These are phyloP conservation scores for Orbilia quercus DNA, from an alignment of 2,329 filamentous ascomycete genomes.

Conservation along the genomic window DNA sequence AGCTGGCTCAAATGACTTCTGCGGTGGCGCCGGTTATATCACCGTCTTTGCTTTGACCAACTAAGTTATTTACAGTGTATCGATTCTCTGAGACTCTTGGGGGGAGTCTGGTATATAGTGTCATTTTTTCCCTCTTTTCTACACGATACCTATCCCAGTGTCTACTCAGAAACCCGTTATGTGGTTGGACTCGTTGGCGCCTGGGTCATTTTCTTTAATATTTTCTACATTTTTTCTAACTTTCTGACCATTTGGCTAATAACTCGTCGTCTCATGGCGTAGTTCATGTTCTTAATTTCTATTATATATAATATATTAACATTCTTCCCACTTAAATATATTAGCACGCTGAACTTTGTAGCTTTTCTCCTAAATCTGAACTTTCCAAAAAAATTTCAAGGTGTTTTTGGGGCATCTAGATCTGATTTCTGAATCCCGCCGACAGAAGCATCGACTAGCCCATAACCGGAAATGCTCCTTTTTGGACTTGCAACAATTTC, in stretches of 20 bases:
- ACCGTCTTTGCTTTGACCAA: slow-evolving; percentile 15
- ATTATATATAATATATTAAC: slow-evolving; percentile 32
- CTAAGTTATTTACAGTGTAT: neutral
- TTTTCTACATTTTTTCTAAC: neutral
- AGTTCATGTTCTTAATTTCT: slow-evolving; percentile 39
- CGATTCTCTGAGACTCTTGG: too few relatives aligned
- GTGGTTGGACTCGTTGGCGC: slow-evolving; percentile 1
- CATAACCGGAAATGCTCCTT: too few relatives aligned
- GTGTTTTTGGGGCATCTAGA: too few relatives aligned
- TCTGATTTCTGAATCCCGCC: too few relatives aligned
- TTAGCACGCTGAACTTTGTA: too few relatives aligned
- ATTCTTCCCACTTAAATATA: neutral
- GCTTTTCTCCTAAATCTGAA: too few relatives aligned
- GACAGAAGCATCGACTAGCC: too few relatives aligned
- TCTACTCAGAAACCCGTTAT: slow-evolving; percentile 4
- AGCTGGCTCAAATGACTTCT: neutral
- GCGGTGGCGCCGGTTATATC: slow-evolving; percentile 22
- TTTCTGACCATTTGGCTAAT: slow-evolving; percentile 2
- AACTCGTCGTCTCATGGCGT: slow-evolving; percentile 1
- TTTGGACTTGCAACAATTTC: too few relatives aligned
- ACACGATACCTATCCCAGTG: neutral
- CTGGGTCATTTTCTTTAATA: neutral
- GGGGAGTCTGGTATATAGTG: too few relatives aligned
- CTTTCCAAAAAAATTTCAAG: too few relatives aligned
- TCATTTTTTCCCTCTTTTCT: neutral